phyloP scores from a whole-genome alignment of 2,329 filamentous ascomycete species.

The Trematosphaeria pertusa region DNA sequence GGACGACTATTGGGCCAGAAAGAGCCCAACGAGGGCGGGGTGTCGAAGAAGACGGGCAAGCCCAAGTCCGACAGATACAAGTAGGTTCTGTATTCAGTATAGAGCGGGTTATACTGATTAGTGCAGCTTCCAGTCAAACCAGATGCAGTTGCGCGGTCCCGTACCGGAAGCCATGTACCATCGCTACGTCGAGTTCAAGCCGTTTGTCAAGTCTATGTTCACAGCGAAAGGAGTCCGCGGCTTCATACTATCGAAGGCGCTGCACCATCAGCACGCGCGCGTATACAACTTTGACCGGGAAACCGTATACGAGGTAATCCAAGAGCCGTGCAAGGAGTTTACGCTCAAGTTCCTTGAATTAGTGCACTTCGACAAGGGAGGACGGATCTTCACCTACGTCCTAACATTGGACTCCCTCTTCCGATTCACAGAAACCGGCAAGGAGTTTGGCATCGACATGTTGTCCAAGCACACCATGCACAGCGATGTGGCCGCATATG shows the following conservation, averaged over 20 bases:
- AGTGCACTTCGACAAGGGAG: slow-evolving; percentile 84
- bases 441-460: slow-evolving; percentile 93
- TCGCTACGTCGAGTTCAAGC: slow-evolving; percentile 90
- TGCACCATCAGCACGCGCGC: slow-evolving; percentile 88
- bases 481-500: slow-evolving; percentile 87
- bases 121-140: slow-evolving; percentile 85
- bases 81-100: slow-evolving; percentile 58
- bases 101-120: too few species aligned
- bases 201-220: slow-evolving; percentile 90
- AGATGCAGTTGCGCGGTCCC: slow-evolving; percentile 86
- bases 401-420: slow-evolving; percentile 85
- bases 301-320: slow-evolving; percentile 75
- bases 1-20: slow-evolving; percentile 76
- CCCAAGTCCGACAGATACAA: slow-evolving; percentile 73
- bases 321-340: slow-evolving; percentile 71
- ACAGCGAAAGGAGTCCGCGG: slow-evolving; percentile 78
- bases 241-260: slow-evolving; percentile 78
- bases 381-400: slow-evolving; percentile 89
- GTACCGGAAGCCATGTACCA: slow-evolving; percentile 84
- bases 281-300: slow-evolving; percentile 86
- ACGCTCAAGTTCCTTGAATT: slow-evolving; percentile 84
- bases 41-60: slow-evolving; percentile 50
- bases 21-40: slow-evolving; percentile 54
- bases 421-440: slow-evolving; percentile 93
- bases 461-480: slow-evolving; percentile 98